Conservation (phyloP, 2,329 filamentous ascomycete species). For the Fusarium caatingaense region DNA sequence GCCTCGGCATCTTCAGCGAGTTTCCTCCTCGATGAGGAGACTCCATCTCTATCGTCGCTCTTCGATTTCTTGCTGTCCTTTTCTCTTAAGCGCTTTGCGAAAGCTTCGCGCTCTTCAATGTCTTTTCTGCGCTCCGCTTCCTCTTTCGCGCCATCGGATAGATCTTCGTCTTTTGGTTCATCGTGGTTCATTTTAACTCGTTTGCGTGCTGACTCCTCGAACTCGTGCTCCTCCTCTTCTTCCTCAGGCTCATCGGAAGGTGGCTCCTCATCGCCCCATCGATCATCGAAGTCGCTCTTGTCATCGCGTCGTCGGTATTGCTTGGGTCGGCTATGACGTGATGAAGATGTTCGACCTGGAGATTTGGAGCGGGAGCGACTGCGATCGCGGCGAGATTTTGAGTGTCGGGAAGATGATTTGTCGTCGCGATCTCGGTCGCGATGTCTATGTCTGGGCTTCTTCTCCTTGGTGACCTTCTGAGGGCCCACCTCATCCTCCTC, state of each 20-base stretch:
- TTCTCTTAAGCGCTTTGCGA: conserved; percentile 78
- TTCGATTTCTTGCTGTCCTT: conserved; percentile 78
- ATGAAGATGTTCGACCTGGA: conserved; percentile 41
- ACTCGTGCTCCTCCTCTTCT: conserved; percentile 67
- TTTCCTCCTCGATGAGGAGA: conserved; percentile 66
- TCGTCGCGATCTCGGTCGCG: conserved; percentile 53
- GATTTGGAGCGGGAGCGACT: conserved; percentile 54
- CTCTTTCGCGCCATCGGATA: conserved; percentile 69
- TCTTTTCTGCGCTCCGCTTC: conserved; percentile 73
- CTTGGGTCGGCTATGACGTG: conserved; percentile 52
- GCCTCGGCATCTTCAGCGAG: conserved; percentile 68
- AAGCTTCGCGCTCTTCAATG: conserved; percentile 80
- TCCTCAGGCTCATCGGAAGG: conserved; percentile 56
- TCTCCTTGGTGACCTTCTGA: conserved; percentile 63
- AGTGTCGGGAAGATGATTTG: conserved; percentile 43
- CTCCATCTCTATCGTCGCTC: conserved; percentile 70
- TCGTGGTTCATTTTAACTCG: conserved; percentile 73
- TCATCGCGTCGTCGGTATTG: conserved; percentile 57
- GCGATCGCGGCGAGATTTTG: conserved; percentile 46
- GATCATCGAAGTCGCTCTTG: conserved; percentile 73
- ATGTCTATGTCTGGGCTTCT: conserved; percentile 58
- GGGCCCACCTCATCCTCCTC: conserved; percentile 70
- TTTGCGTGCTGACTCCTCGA: conserved; percentile 77
- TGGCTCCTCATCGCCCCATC: conserved; percentile 84
- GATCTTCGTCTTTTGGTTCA: conserved; percentile 57